Percentiles rank a stretch among this genome's conserved stretches.
Conservation (phyloP, 2,329 filamentous ascomycete genomes). For the Botryotinia narcissicola region DNA sequence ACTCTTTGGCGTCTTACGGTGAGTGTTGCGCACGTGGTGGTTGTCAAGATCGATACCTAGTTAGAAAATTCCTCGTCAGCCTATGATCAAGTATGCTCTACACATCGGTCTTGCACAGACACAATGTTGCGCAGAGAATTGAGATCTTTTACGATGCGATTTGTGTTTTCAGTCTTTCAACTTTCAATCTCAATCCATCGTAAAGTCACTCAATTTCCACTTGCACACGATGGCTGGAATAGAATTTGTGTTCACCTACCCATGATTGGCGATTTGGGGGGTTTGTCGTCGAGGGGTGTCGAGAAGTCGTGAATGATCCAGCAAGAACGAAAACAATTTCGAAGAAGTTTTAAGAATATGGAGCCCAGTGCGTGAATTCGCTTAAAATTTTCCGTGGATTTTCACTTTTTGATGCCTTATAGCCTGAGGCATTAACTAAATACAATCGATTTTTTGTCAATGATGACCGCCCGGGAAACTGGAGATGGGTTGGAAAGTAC, state of each 20-base stretch:
- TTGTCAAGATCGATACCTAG: slow-evolving; percentile 70
- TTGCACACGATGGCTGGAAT: slow-evolving; percentile 40
- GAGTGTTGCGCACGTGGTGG: slow-evolving; percentile 68
- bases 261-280: slow-evolving; percentile 39
- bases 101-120: slow-evolving; percentile 39
- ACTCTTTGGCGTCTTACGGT: slow-evolving; percentile 95
- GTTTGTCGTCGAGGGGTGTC: slow-evolving; percentile 22
- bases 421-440: neutral
- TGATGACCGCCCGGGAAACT: neutral
- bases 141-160: slow-evolving; percentile 27
- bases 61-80: slow-evolving; percentile 56
- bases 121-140: slow-evolving; percentile 38
- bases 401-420: neutral
- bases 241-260: slow-evolving; percentile 40
- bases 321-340: slow-evolving; percentile 19
- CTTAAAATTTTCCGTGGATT: slow-evolving; percentile 18
- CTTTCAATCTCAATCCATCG: slow-evolving; percentile 12
- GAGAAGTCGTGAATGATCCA: slow-evolving; percentile 19
- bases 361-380: slow-evolving; percentile 13
- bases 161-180: slow-evolving; percentile 26
- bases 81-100: slow-evolving; percentile 65
- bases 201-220: slow-evolving; percentile 35
- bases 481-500: neutral
- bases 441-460: neutral
- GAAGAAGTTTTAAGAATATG: slow-evolving; percentile 21